phyloP scores from a whole-genome alignment of 2,329 filamentous ascomycete species.

The Coleophoma crateriformis region DNA sequence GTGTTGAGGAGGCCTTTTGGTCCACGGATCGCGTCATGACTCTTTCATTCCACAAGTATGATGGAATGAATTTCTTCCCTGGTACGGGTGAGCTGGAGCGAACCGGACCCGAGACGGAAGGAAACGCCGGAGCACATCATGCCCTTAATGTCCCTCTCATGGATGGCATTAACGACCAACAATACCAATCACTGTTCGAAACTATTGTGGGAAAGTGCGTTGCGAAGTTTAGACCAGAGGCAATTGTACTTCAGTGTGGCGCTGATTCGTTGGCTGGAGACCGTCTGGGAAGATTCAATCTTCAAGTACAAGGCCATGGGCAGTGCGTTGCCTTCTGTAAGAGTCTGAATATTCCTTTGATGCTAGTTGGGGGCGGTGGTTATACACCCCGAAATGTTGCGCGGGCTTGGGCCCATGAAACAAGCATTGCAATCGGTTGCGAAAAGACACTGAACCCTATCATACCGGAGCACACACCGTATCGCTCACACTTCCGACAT shows the following conservation, averaged over 20 bases:
- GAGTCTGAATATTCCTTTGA: slow-evolving; percentile 69
- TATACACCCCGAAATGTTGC: slow-evolving; percentile 97
- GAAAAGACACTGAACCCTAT: slow-evolving; percentile 63
- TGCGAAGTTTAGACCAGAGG: slow-evolving; percentile 77
- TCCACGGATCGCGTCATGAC: slow-evolving; percentile 88
- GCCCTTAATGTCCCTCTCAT: slow-evolving; percentile 85
- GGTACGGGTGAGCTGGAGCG: slow-evolving; percentile 84
- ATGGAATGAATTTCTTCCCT: slow-evolving; percentile 77
- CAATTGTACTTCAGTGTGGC: slow-evolving; percentile 92
- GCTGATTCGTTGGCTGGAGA: slow-evolving; percentile 93
- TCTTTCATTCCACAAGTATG: slow-evolving; percentile 94
- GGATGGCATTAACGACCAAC: slow-evolving; percentile 85
- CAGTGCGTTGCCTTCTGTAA: slow-evolving; percentile 90
- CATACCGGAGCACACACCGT: slow-evolving; percentile 76
- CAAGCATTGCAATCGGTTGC: slow-evolving; percentile 77
- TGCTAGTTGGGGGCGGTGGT: slow-evolving; percentile 89
- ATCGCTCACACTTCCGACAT: slow-evolving; percentile 82
- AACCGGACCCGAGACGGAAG: slow-evolving; percentile 75
- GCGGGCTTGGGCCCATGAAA: slow-evolving; percentile 95
- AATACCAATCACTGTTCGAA: slow-evolving; percentile 83
- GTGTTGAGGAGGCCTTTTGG: slow-evolving; percentile 87
- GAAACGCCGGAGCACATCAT: slow-evolving; percentile 84
- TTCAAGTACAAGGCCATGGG: slow-evolving; percentile 92
- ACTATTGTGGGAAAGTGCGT: slow-evolving; percentile 73
- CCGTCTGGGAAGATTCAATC: slow-evolving; percentile 89